A percentile compares a stretch with the other conserved stretches of the same genome.
These are phyloP conservation scores for Fraxinus anomala DNA, from an alignment of 257 asterid species.

Conservation along the genomic window DNA sequence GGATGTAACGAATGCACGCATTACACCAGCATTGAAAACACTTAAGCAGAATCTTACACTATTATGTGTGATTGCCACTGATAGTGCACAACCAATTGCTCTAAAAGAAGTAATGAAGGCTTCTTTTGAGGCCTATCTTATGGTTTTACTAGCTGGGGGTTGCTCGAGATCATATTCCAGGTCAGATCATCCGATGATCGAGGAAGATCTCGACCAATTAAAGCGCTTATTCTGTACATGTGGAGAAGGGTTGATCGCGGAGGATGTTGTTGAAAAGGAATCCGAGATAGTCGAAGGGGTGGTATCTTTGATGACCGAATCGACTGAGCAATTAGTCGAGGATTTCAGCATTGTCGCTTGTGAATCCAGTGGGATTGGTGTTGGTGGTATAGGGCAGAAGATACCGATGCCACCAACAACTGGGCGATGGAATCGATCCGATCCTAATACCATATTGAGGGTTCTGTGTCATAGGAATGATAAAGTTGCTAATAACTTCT, in stretches of 20 bases:
- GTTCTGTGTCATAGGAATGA: slow-evolving; percentile 79
- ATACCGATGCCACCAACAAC: slow-evolving; percentile 84
- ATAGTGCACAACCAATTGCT: slow-evolving; percentile 59
- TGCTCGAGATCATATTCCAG: slow-evolving; percentile 52
- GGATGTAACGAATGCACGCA: slow-evolving; percentile 51
- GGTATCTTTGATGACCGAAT: slow-evolving; percentile 62
- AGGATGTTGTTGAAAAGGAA: slow-evolving; percentile 64
- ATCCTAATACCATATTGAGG: slow-evolving; percentile 76
- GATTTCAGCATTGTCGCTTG: slow-evolving; percentile 59
- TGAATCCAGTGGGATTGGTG: slow-evolving; percentile 56
- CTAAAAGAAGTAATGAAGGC: slow-evolving; percentile 80
- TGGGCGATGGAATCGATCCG: slow-evolving; percentile 75
- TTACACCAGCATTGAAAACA: slow-evolving; percentile 55
- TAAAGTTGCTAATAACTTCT: slow-evolving; percentile 54
- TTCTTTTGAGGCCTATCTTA: slow-evolving; percentile 71
- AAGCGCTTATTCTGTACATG: slow-evolving; percentile 63
- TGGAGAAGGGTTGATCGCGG: slow-evolving; percentile 73
- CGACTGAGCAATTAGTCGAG: slow-evolving; percentile 74
- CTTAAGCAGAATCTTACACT: slow-evolving; percentile 74
- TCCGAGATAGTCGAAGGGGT: slow-evolving; percentile 82
- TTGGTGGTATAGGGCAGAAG: slow-evolving; percentile 50
- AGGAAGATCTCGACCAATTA: slow-evolving; percentile 63
- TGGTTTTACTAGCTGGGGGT: slow-evolving; percentile 86
- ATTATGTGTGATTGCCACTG: slow-evolving; percentile 69
- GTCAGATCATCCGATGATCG: slow-evolving; percentile 59